A percentile compares a stretch with the other conserved stretches of the same genome.
These are phyloP conservation scores for Akebia trifoliata DNA, from an alignment of 164 flowering plant species.

Conservation along the genomic window DNA sequence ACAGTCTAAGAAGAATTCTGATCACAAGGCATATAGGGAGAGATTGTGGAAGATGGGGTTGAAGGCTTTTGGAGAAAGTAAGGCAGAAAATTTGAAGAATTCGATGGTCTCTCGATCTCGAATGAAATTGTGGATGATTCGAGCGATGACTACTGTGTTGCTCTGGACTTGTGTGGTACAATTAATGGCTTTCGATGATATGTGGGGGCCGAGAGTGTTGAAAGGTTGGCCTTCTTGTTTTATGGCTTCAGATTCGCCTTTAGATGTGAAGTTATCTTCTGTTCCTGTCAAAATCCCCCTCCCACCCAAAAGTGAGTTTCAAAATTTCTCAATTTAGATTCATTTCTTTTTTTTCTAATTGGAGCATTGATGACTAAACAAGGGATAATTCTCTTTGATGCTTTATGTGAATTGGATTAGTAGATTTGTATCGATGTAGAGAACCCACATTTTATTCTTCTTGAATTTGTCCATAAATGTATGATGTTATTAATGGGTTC, in stretches of 20 bases:
- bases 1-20: slow-evolving; percentile 10
- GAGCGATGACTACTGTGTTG: slow-evolving; percentile 72
- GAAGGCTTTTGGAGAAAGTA: slow-evolving; percentile 27
- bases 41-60: slow-evolving; percentile 29
- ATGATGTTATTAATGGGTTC: too few relatives aligned
- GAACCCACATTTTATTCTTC: not conserved
- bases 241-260: slow-evolving; percentile 14
- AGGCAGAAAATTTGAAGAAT: slow-evolving; percentile 40
- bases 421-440: too few relatives aligned
- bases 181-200: slow-evolving; percentile 65
- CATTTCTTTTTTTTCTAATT: not conserved
- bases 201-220: slow-evolving; percentile 77
- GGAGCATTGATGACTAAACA: not conserved
- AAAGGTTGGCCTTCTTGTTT: slow-evolving; percentile 94
- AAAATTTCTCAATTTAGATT: not conserved
- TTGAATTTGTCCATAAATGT: too few relatives aligned
- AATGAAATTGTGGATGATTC: slow-evolving; percentile 75
- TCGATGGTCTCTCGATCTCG: slow-evolving; percentile 29
- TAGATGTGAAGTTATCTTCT: slow-evolving; percentile 17
- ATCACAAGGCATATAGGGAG: slow-evolving; percentile 13
- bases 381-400: not conserved
- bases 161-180: slow-evolving; percentile 88
- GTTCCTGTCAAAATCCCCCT: slow-evolving; percentile 15
- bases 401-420: not conserved
- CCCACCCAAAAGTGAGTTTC: slow-evolving; percentile 33